Evolutionary conservation across 768 basidiomycete genomes (phyloP), one percentile per base, ranked within the genome.

Genomic region (Naganishia friedmannii): DNA sequence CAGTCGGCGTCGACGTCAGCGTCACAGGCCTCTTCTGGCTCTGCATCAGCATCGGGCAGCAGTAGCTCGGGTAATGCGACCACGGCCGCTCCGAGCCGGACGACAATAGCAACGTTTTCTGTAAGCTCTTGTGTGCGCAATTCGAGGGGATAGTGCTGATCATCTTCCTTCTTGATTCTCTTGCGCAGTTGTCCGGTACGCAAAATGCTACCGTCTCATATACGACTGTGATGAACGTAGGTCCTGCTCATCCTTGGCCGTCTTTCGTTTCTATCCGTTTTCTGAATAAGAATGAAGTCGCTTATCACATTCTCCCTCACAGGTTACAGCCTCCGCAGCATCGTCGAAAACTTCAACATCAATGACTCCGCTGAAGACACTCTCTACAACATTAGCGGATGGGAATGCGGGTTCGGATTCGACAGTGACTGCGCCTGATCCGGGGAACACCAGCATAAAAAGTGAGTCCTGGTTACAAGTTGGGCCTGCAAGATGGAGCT

Each of bases 401-500:
- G 70, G 70, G 0, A 70, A 70, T 48, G 70, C 70, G 19, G 70
- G 70, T 10, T 42, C 65, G 39, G 70, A 66, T 48, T 8, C 65
- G 39, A 70, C 70, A 13, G 46, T 70, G n/a, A 70, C 70, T 1
- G 70, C 70, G 3, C 70, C 70, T 58, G 65, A 70, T 45, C 70
- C 70, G 53, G 65, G 70, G 32, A 69, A 37, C 46, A 60, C 69
- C 1, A 55, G 51, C 65, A 48, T 21, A 13, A 56, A 26, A 31
- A 66, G 65, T 66, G 19, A 66, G 65, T 53, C 6, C n/a, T 7
- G 26, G 1, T 42, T 23, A n/a, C 13, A 55, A 31, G 26, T 34
- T 15, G 29, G 15, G n/a, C 17, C 12, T 17, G n/a, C 26, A 4
- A 2, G 7, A 37, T 34, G n/a, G 21, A 17, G 42, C 9, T 42